Evolutionary conservation across 257 asterid species (phyloP).

Genomic region (Capsicum pubescens): DNA sequence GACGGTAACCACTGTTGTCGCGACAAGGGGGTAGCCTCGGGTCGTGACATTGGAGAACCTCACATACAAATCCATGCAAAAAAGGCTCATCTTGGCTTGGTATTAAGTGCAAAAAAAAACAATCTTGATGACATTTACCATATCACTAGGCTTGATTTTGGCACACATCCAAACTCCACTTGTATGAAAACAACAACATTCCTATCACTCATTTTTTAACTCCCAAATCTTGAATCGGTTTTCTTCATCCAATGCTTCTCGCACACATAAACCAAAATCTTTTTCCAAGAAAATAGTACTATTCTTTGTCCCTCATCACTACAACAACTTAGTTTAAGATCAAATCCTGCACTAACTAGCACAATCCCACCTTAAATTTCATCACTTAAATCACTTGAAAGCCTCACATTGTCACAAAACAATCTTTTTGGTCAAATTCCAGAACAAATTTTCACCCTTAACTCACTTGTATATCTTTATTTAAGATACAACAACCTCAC

Average conservation of each 20-base stretch:
- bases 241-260: conserved; percentile 76
- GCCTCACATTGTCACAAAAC: conserved; percentile 83
- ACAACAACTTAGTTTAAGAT: conserved; percentile 56
- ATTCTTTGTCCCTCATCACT: not conserved
- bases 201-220: conserved; percentile 66
- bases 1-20: too few species aligned
- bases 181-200: conserved; percentile 49
- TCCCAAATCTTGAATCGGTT: conserved; percentile 69
- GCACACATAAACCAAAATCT: conserved; percentile 46
- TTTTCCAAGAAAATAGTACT: conserved; percentile 31
- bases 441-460: conserved; percentile 45
- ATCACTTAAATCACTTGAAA: conserved; percentile 62
- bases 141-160: conserved; percentile 77
- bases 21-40: too few species aligned
- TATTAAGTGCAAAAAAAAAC: conserved; percentile 60
- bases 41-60: too few species aligned
- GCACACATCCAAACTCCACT: conserved; percentile 42
- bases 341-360: conserved; percentile 46
- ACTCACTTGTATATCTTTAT: conserved; percentile 69
- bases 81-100: conserved; percentile 75
- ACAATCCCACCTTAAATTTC: conserved; percentile 70
- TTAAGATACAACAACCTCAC: conserved; percentile 72
- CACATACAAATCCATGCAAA: conserved; percentile 45
- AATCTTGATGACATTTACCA: conserved; percentile 34
- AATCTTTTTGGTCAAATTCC: conserved; percentile 60